Evolutionary conservation across 1,139 yeast species (phyloP).

Genomic region (Suhomyces atakaporum): DNA sequence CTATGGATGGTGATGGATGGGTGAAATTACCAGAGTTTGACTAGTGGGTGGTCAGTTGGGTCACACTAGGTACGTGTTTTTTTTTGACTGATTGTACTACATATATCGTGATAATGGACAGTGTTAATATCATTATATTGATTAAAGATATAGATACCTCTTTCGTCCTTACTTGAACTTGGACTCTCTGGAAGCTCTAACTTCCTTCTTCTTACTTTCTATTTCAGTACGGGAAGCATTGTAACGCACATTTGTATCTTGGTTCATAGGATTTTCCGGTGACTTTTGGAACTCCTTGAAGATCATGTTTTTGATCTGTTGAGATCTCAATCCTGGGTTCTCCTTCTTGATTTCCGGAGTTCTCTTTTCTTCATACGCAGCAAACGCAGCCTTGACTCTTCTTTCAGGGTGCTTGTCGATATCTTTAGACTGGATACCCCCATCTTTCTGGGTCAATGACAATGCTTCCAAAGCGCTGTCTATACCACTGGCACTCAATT

Average conservation of each 20-base stretch:
- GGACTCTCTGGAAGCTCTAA: constrained; percentile 51
- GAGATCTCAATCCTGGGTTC: constrained; percentile 77
- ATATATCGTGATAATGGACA: too few relatives aligned
- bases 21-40: too few relatives aligned
- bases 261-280: constrained; percentile 84
- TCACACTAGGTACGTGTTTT: too few relatives aligned
- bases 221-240: constrained; percentile 66
- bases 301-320: constrained; percentile 72
- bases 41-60: too few relatives aligned
- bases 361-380: constrained; percentile 71
- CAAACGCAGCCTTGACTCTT: constrained; percentile 79
- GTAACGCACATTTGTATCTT: constrained; percentile 60
- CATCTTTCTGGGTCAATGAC: constrained; percentile 58
- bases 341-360: constrained; percentile 75
- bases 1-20: too few relatives aligned
- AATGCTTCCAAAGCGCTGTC: constrained; percentile 81
- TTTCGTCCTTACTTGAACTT: constrained; percentile 27
- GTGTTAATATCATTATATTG: too few relatives aligned
- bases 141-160: too few relatives aligned
- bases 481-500: constrained; percentile 70
- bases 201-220: constrained; percentile 47
- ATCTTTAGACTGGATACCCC: constrained; percentile 60
- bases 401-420: constrained; percentile 88
- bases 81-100: too few relatives aligned
- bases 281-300: constrained; percentile 82